phyloP scores from a whole-genome alignment of 2,329 filamentous ascomycete genomes.

The Alternaria postmessia region DNA sequence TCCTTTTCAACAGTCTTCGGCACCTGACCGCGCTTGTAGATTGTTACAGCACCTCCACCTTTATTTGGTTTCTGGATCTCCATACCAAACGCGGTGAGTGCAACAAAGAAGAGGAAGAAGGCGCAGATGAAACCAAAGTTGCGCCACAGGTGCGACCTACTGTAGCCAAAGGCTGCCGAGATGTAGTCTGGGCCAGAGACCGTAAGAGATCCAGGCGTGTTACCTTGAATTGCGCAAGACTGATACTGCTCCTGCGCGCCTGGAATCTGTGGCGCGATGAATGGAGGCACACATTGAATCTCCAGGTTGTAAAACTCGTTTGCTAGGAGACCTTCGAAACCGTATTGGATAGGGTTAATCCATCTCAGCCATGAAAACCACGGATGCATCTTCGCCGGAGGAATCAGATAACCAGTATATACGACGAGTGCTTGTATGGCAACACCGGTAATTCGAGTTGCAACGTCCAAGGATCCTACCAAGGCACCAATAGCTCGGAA shows the following conservation, averaged over 20 bases:
- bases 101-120: conserved; percentile 60
- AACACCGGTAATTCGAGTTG: conserved; percentile 52
- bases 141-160: conserved; percentile 67
- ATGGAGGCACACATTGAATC: conserved; percentile 64
- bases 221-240: conserved; percentile 67
- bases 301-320: conserved; percentile 73
- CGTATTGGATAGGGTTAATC: conserved; percentile 70
- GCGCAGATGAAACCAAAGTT: conserved; percentile 63
- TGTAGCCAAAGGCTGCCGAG: conserved; percentile 63
- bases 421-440: conserved; percentile 52
- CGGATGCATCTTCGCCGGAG: conserved; percentile 51
- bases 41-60: conserved; percentile 66
- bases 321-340: conserved; percentile 71
- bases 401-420: conserved; percentile 53
- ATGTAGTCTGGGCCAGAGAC: conserved; percentile 67
- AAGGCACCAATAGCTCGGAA: conserved; percentile 51
- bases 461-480: conserved; percentile 47
- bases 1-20: conserved; percentile 66
- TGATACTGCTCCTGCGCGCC: conserved; percentile 60
- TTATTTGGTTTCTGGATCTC: conserved; percentile 65
- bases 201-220: conserved; percentile 58
- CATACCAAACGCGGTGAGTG: conserved; percentile 55
- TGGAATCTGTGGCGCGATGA: conserved; percentile 64
- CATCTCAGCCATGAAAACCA: conserved; percentile 53
- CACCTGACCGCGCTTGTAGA: conserved; percentile 70